phyloP scores from a whole-genome alignment of 2,329 filamentous ascomycete species.

The Colletotrichum ledebouriae region DNA sequence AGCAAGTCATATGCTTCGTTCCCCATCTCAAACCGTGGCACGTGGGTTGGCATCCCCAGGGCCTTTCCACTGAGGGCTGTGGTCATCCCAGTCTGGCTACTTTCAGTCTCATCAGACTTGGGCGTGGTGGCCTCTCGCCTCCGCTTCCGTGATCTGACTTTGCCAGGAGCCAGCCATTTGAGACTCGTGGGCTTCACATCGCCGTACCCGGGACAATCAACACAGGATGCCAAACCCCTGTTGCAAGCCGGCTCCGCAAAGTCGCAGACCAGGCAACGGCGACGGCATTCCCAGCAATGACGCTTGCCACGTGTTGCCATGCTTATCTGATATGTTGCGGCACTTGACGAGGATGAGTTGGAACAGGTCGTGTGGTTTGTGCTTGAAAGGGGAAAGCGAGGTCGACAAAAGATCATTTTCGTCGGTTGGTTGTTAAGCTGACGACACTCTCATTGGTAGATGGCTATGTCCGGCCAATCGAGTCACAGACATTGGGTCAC shows the following conservation, averaged over 20 bases:
- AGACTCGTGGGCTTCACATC: constrained; percentile 10
- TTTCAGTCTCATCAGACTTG: too few relatives aligned
- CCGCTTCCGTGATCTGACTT: neutral
- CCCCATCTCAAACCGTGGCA: neutral
- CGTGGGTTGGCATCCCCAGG: neutral
- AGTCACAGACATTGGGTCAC: neutral
- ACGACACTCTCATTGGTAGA: neutral
- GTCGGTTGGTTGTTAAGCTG: neutral
- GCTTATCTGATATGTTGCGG: neutral
- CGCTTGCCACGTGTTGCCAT: neutral
- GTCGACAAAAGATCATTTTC: neutral
- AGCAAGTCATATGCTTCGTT: constrained; percentile 12
- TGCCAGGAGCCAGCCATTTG: constrained; percentile 17
- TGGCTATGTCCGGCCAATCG: neutral
- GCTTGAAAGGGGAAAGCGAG: neutral
- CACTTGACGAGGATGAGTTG: too few relatives aligned
- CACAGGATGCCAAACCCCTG: constrained; percentile 13
- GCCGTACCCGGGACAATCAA: constrained; percentile 23
- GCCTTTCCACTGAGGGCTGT: too few relatives aligned
- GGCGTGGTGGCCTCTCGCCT: neutral
- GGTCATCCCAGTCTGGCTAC: too few relatives aligned
- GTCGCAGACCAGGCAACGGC: constrained; percentile 23
- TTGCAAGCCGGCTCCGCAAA: constrained; percentile 20
- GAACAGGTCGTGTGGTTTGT: neutral
- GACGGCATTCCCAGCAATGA: constrained; percentile 33